phyloP scores from a whole-genome alignment of 768 basidiomycete species.

The Imleria badia region DNA sequence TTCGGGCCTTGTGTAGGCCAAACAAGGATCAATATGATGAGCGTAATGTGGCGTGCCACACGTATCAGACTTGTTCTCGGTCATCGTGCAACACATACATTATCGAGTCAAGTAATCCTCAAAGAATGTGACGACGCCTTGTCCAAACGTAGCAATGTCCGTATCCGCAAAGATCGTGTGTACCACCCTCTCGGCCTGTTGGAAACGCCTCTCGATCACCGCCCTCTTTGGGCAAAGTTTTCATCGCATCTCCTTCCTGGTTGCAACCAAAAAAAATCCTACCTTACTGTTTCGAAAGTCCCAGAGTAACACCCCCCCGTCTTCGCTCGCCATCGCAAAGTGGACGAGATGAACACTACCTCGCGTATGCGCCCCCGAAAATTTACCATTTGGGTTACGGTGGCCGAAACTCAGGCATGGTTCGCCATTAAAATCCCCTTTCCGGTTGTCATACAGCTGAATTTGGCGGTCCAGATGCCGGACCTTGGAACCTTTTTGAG shows the following conservation, averaged over 20 bases:
- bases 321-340: slow-evolving; percentile 47
- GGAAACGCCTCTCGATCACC: slow-evolving; percentile 33
- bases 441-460: slow-evolving; percentile 47
- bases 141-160: slow-evolving; percentile 43
- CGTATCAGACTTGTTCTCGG: slow-evolving; percentile 6
- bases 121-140: slow-evolving; percentile 39
- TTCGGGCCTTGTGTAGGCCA: slow-evolving; percentile 10
- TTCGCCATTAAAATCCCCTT: slow-evolving; percentile 36
- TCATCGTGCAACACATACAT: slow-evolving; percentile 3
- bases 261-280: slow-evolving; percentile 19
- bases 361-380: slow-evolving; percentile 31
- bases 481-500: slow-evolving; percentile 36
- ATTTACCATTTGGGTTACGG: slow-evolving; percentile 27
- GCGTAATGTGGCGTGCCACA: slow-evolving; percentile 15
- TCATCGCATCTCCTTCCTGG: slow-evolving; percentile 17
- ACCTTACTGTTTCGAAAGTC: slow-evolving; percentile 51
- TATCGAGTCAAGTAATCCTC: slow-evolving; percentile 28
- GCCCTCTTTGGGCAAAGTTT: slow-evolving; percentile 34
- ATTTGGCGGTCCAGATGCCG: slow-evolving; percentile 50
- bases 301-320: slow-evolving; percentile 46
- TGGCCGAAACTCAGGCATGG: slow-evolving; percentile 48
- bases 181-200: slow-evolving; percentile 35
- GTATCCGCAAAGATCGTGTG: slow-evolving; percentile 42
- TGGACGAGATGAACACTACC: slow-evolving; percentile 42
- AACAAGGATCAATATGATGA: slow-evolving; percentile 22